phyloP scores from a whole-genome alignment of 1,139 yeast genomes.

The Magnusiomyces paraingens region DNA sequence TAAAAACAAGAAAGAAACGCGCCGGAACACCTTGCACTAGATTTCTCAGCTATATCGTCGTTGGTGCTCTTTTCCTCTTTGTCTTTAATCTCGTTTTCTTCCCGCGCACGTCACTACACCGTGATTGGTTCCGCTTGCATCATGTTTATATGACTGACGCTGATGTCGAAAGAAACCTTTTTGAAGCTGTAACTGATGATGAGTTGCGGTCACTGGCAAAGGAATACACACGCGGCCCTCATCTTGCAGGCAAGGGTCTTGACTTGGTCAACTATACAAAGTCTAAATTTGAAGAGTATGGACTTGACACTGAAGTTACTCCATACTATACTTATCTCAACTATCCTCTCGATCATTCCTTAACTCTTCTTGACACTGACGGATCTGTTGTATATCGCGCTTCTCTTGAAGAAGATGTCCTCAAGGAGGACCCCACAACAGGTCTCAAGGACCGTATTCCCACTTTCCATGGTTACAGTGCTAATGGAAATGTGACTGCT shows the following conservation, averaged over 20 bases:
- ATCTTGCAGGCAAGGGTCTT: constrained; percentile 64
- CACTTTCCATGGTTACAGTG: constrained; percentile 64
- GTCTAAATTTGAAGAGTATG: constrained; percentile 55
- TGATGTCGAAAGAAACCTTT: constrained; percentile 31
- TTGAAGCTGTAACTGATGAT: constrained; percentile 25
- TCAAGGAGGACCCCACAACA: constrained; percentile 67
- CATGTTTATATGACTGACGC: constrained; percentile 24
- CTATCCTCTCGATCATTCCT: constrained; percentile 51
- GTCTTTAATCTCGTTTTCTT: constrained; percentile 65
- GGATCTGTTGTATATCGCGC: constrained; percentile 50
- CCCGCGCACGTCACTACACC: constrained; percentile 77
- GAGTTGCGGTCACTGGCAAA: constrained; percentile 28
- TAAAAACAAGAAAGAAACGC: constrained; percentile 2
- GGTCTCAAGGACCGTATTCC: constrained; percentile 45
- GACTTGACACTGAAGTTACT: constrained; percentile 47
- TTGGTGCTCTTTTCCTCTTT: constrained; percentile 48
- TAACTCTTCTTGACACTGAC: constrained; percentile 38
- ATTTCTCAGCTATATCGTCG: constrained; percentile 48
- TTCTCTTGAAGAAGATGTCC: constrained; percentile 60
- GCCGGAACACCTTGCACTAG: constrained; percentile 25
- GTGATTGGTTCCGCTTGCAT: constrained; percentile 77
- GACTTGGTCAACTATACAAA: constrained; percentile 62
- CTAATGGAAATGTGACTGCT: constrained; percentile 58
- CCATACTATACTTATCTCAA: constrained; percentile 55
- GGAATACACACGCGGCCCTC: constrained; percentile 53